Percentiles rank a stretch among this genome's conserved stretches.
phyloP scores from a whole-genome alignment of 495 filamentous ascomycete species.

The Collariella sp. region DNA sequence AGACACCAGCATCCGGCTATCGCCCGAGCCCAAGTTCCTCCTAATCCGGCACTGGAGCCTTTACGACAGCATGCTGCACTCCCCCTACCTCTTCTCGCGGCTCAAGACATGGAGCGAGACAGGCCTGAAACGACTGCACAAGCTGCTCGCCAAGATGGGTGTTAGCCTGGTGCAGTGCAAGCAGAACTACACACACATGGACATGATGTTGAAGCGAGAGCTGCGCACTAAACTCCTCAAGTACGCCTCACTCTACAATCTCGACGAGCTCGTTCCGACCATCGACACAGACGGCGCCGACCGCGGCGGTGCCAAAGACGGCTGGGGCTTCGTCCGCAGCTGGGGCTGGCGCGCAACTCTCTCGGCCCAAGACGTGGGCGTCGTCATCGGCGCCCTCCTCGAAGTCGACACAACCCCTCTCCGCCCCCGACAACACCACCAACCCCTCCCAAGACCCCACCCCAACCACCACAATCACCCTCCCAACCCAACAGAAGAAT shows the following conservation, averaged over 20 bases:
- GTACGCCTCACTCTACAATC: constrained; percentile 81
- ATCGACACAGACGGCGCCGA: constrained; percentile 51
- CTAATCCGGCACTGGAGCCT: constrained; percentile 94
- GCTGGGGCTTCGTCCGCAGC: constrained; percentile 92
- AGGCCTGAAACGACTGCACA: constrained; percentile 85
- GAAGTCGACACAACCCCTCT: constrained; percentile 63
- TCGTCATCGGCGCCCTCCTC: constrained; percentile 80
- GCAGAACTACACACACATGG: constrained; percentile 96
- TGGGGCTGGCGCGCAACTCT: constrained; percentile 98
- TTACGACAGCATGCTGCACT: constrained; percentile 98
- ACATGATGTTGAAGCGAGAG: constrained; percentile 89
- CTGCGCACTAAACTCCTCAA: constrained; percentile 78
- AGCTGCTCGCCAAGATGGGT: constrained; percentile 95
- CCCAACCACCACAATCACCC: constrained; percentile 30
- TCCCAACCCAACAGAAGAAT: constrained; percentile 53
- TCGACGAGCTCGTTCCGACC: constrained; percentile 80
- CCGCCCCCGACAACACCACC: constrained; percentile 16
- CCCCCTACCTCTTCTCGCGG: constrained; percentile 84
- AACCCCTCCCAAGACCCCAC: constrained; percentile 28
- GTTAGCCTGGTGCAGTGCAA: constrained; percentile 88
- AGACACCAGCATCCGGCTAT: constrained; percentile 85
- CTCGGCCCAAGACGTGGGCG: constrained; percentile 82
- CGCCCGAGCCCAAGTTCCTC: constrained; percentile 88
- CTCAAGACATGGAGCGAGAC: constrained; percentile 91
- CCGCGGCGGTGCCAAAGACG: constrained; percentile 58